These are phyloP conservation scores for Pseudozyma tsukubaensis DNA, from an alignment of 1,284 basidiomycete genomes.

Conservation along the genomic window DNA sequence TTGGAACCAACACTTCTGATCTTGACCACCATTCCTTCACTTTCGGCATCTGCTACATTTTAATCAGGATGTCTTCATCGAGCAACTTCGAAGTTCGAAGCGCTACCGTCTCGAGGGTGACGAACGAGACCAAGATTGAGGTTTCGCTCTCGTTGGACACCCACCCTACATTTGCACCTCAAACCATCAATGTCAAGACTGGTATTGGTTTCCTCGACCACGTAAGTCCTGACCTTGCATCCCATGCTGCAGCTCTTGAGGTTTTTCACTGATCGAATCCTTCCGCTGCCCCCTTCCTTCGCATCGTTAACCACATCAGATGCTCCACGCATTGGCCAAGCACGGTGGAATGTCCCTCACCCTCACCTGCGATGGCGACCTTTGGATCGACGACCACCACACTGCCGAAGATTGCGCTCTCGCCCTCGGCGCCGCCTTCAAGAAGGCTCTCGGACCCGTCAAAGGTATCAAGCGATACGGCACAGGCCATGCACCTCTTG, in stretches of 20 bases:
- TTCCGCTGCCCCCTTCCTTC: background rate
- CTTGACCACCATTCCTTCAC: background rate
- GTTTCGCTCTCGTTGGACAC: conserved; percentile 86
- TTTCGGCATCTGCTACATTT: background rate
- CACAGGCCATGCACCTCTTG: conserved; percentile 94
- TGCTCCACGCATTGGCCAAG: conserved; percentile 69
- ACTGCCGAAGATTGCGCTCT: conserved; percentile 95
- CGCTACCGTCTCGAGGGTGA: conserved; percentile 85
- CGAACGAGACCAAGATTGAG: conserved; percentile 90
- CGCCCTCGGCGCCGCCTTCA: conserved; percentile 92
- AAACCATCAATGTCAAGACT: conserved; percentile 87
- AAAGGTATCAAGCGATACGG: conserved; percentile 95
- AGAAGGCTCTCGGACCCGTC: conserved; percentile 91
- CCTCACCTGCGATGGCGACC: conserved; percentile 91
- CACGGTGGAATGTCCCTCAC: conserved; percentile 75
- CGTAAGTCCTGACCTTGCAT: conserved; percentile 72
- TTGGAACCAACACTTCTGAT: background rate
- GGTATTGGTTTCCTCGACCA: conserved; percentile 99
- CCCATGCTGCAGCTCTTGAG: background rate
- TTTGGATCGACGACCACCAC: conserved; percentile 99
- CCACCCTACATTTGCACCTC: conserved; percentile 75
- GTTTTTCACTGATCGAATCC: background rate
- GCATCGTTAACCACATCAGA: conserved; percentile 29
- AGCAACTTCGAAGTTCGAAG: conserved; percentile 64
- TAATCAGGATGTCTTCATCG: conserved; percentile 27